These are phyloP conservation scores for Helianthus tuberosus DNA, from an alignment of 129 eudicot species.

Conservation along the genomic window DNA sequence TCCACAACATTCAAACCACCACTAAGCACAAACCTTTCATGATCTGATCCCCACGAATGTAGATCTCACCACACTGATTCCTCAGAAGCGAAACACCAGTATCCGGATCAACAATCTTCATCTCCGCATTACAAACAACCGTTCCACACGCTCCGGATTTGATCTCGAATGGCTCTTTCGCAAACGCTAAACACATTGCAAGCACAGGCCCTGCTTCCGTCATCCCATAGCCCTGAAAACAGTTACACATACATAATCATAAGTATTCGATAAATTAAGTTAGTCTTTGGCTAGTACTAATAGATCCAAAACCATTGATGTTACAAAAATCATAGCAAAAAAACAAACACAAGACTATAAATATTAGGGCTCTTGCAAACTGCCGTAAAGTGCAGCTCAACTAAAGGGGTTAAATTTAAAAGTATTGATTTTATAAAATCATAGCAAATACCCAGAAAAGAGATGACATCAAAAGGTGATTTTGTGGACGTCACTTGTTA, in stretches of 20 bases:
- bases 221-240: slow-evolving; percentile 89
- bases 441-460: no score
- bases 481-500: no score
- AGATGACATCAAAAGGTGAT: no score
- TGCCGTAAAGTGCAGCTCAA: no score
- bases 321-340: no score
- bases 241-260: neutral
- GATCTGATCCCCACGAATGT: slow-evolving; percentile 88
- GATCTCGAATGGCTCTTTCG: slow-evolving; percentile 77
- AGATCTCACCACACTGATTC: slow-evolving; percentile 84
- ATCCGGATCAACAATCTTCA: slow-evolving; percentile 87
- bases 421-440: no score
- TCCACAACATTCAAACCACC: neutral
- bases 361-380: no score
- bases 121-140: slow-evolving; percentile 81
- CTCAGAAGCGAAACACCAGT: slow-evolving; percentile 63
- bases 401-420: no score
- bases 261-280: no score
- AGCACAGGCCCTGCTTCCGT: slow-evolving; percentile 98
- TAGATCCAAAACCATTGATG: no score
- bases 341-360: no score
- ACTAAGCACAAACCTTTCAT: slow-evolving; percentile 70
- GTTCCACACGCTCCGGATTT: slow-evolving; percentile 95
- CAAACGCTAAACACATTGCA: slow-evolving; percentile 92
- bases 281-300: no score